Base-by-base conservation (phyloP, 2,329 filamentous ascomycete genomes). In the Venturia effusa region DNA sequence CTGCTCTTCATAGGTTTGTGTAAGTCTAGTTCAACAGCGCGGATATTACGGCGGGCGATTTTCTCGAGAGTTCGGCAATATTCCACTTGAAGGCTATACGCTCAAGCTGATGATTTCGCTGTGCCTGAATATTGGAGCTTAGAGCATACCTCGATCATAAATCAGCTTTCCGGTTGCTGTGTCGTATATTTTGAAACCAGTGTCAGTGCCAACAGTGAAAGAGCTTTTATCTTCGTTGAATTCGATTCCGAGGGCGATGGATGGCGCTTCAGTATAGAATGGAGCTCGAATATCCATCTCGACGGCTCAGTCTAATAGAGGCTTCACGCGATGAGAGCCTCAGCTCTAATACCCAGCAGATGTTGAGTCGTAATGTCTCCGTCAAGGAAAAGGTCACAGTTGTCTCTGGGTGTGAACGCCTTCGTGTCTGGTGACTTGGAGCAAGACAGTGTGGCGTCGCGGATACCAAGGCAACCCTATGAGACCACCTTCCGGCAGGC, bases 211-310 rank as follows among this genome's bases (percentile, higher is more conserved):
- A 37, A 95, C 89, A 32, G 91, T 84, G 75, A 97, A 97, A 71
- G 88, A 92, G 69, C 85, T 92, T 68, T 84, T 84, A 73, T 94
- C 90, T 70, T 85, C 83, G 72, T 97, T 97, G 79, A 96, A 96
- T 67, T 74, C 10, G 69, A 72, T 4, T 66, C 75, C 65, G 72
- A 74, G 64, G 71, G 48, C 65, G 19, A 65, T 45, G 19, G 55
- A n/a, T n/a, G 30, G 48, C 22, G 43, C 24, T 19, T 54, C 30
- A 19, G 32, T 30, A n/a, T 65, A 37, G 27, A 66, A 60, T 13
- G 64, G 64, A 27, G 60, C 37, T n/a, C 64, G 41, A n/a, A 51
- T 40, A 27, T 66, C 48, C 64, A 66, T 66, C 51, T 27, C 22
- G 45, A 22, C 43, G n/a, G 4, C 24, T 34, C 27, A 34, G 27